Base-by-base conservation (phyloP, 257 asterid genomes). In the Primulina huaijiensis region DNA sequence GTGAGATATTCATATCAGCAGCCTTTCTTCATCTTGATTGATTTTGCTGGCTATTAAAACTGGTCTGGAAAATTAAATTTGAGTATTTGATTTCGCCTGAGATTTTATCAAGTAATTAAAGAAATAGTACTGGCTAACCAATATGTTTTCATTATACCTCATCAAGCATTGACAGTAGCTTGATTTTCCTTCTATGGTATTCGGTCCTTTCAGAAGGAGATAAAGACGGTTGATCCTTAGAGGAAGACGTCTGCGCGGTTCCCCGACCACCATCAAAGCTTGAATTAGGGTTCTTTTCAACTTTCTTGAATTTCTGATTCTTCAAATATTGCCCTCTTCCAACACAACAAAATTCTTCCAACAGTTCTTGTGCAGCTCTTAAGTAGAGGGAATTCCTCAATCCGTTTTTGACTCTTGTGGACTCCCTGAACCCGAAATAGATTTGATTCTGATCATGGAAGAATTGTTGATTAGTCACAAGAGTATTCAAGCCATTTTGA, bases 261-360 rank as follows among this genome's bases (percentile, higher is more conserved):
- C 70, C 65, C 17, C 16, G 80, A n/a, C 79, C 67, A 16, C 67
- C 72, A 14, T 68, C 81, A 0, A 80, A 50, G n/a, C 20, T 71
- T 2, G 83, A 66, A 72, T 82, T 90, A 89, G 95, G 96, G 95
- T 86, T 89, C 86, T 64, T 75, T 3, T 71, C 83, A 17, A 57
- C 74, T 20, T 67, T 75, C 58, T 75, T 85, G 11, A 53, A n/a
- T 20, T 53, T 85, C 34, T 77, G 66, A 2, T 69, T 76, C 72
- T 68, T 80, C 64, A 82, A 63, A 31, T 31, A 31, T 21, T 82
- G 79, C 58, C 89, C 97, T 57, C 80, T 85, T 20, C 88, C 88
- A 2, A 89, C 95, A 31, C 86, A 85, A 83, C 97, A 91, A 34
- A 91, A 85, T 65, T 91, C 96, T 29, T 79, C 85, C 52, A 89